These are phyloP conservation scores for Zalerion maritima DNA, from an alignment of 495 filamentous ascomycete species.

Conservation along the genomic window DNA sequence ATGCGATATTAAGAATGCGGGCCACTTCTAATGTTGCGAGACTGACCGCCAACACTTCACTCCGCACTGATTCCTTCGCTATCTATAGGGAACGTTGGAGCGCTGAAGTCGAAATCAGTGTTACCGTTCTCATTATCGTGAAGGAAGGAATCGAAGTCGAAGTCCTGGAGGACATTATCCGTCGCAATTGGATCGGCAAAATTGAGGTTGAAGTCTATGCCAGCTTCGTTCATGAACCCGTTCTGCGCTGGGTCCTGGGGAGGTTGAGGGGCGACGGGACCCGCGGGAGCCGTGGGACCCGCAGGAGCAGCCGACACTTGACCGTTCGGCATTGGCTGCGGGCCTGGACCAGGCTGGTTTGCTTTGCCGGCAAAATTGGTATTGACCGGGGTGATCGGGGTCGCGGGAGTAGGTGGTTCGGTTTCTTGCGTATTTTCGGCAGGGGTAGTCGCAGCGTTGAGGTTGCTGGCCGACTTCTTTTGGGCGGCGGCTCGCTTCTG, in stretches of 20 bases:
- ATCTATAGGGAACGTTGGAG: slow-evolving; percentile 26
- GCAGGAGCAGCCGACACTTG: slow-evolving; percentile 26
- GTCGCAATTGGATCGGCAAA: slow-evolving; percentile 46
- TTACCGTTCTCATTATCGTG: slow-evolving; percentile 29
- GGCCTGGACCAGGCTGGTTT: slow-evolving; percentile 34
- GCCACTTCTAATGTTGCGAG: too few relatives aligned
- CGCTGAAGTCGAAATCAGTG: slow-evolving; percentile 29
- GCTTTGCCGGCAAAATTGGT: slow-evolving; percentile 45
- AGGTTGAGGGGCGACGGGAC: slow-evolving; percentile 33
- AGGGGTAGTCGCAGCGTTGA: slow-evolving; percentile 53
- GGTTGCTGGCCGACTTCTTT: slow-evolving; percentile 49
- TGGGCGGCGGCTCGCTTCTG: slow-evolving; percentile 45
- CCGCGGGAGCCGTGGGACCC: slow-evolving; percentile 26
- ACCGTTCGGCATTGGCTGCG: slow-evolving; percentile 29
- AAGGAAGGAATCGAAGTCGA: slow-evolving; percentile 96
- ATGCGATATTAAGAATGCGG: too few relatives aligned
- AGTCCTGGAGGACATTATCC: slow-evolving; percentile 68
- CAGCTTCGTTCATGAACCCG: slow-evolving; percentile 15
- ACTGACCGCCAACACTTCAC: too few relatives aligned
- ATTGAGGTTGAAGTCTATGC: slow-evolving; percentile 22
- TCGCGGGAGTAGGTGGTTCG: slow-evolving; percentile 66
- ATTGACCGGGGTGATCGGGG: slow-evolving; percentile 77
- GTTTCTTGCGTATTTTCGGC: slow-evolving; percentile 56
- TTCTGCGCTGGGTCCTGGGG: slow-evolving; percentile 27
- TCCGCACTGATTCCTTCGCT: slow-evolving; percentile 35